Base-by-base conservation (phyloP, 23 red algal genomes). In the Agarophyton chilense region DNA sequence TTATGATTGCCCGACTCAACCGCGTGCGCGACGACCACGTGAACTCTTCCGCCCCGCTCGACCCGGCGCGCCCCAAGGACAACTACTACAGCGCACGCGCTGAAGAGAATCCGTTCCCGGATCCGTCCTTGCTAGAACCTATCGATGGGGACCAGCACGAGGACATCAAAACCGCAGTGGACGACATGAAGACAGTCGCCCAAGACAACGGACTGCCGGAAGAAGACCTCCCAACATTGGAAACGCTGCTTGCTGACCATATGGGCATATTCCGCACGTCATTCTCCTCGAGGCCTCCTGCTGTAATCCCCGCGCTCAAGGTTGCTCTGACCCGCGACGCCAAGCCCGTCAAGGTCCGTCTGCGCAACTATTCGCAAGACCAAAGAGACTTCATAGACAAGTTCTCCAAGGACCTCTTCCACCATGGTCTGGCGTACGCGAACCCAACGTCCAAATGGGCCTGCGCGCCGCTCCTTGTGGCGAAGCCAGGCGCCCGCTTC, bases 371-470 rank as follows among this genome's bases (percentile, higher is more conserved):
- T 41, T 86, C 62, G n/a, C 5, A 86, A 32, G 63, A 86, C 34
- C 81, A 86, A 50, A 21, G 81, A 46, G 39, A 86, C 8, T 86
- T 86, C 50, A 0, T 86, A 39, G 65, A 13, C 33, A 60, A 38
- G 38, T 86, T 70, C 29, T 16, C 71, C 13, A 45, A 46, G 0
- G 62, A 86, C 71, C 62, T 86, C 1, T 56, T 86, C 32, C 81
- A 8, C 25, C 81, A 86, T 41, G 60, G 65, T 34, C 49, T 87
- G 11, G 65, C 55, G 50, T 79, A 79, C 40, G 13, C 72, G 32
- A 79, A 90, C 65, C 72, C 72, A 38, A 67, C 36, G 16, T 90
- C 86, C 12, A 38, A 36, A 25, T 79, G 86, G 49, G 86, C 86
- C 22, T 90, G 31, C 31, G 86, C 57, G 14, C 86, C 86, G 8